Evolutionary conservation across 805 yeast genomes (phyloP).

Genomic region (Torulaspora delbrueckii): DNA sequence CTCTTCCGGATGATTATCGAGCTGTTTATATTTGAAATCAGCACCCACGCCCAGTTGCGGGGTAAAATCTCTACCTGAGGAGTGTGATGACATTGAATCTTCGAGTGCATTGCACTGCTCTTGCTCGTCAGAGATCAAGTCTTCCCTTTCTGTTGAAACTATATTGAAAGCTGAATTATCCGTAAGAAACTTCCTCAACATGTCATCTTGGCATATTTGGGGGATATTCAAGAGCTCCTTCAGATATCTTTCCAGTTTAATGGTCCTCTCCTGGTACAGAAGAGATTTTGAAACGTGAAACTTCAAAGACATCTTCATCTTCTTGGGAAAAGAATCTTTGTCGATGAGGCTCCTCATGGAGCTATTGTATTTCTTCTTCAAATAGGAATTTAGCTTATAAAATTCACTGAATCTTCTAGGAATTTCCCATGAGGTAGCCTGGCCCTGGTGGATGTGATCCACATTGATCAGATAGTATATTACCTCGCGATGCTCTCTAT

Average conservation of each 20-base stretch:
- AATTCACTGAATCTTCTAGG: conserved; percentile 87
- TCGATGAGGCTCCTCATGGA: conserved; percentile 49
- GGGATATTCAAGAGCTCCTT: conserved; percentile 53
- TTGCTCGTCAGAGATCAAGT: background rate
- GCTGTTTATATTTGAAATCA: conserved; percentile 5
- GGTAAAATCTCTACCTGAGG: background rate
- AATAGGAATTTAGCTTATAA: conserved; percentile 59
- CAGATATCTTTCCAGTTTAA: conserved; percentile 58
- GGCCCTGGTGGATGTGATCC: conserved; percentile 47
- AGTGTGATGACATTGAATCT: conserved; percentile 1
- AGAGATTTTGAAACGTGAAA: conserved; percentile 53
- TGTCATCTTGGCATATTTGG: conserved; percentile 66
- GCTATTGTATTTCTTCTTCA: conserved; percentile 47
- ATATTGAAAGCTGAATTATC: conserved; percentile 16
- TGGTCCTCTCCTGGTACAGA: conserved; percentile 59
- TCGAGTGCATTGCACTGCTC: conserved; percentile 1
- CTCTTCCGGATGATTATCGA: conserved; percentile 7
- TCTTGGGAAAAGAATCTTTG: conserved; percentile 38
- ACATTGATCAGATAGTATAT: conserved; percentile 75
- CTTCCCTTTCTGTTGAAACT: background rate
- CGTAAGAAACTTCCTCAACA: conserved; percentile 72
- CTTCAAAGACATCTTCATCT: conserved; percentile 60
- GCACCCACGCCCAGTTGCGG: conserved; percentile 5
- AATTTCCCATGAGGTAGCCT: conserved; percentile 80
- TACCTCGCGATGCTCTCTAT: conserved; percentile 52